Evolutionary conservation across 75 land plant genomes (phyloP), one percentile per base, ranked within the genome.

Genomic region (Larix kaempferi): DNA sequence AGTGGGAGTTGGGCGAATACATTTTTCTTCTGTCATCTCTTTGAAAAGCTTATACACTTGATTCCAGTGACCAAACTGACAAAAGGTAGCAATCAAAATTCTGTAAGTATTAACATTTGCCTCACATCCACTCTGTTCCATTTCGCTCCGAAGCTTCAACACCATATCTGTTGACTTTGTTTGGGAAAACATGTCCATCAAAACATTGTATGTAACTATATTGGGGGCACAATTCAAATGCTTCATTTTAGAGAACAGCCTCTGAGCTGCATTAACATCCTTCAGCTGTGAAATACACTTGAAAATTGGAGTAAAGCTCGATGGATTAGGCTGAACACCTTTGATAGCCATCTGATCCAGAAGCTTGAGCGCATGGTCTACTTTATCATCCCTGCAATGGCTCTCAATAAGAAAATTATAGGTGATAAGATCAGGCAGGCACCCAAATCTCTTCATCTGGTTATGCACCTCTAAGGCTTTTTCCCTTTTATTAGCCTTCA

Each of bases 21-120:
- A 76, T 61, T 89, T 91, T 78, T 85, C 94, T 75, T 91, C 91
- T 54, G 90, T 52, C 94, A 91, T 89, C 83, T 91, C 94, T 75
- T 29, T 87, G 59, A 91, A 85, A 22, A 77, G 52, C 75, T 63
- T 73, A 75, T 89, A 87, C 12, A 91, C 86, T 67, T 84, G 81
- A 74, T 87, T 87, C 94, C 89, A 91, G 56, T 88, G 87, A 71
- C 94, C 94, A 83, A 88, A 89, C 23, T 73, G 82, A 65, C 91
- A 89, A 65, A 74, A 89, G 71, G 78, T 64, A 0, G 86, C 69
- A 17, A 96, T 92, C 58, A 98, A 49, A 41, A 83, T 80, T 74
- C 82, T 84, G 74, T 89, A 95, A 21, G 98, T 91, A 69, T 85
- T 89, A 26, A 95, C 86, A 80, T 98, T 94, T 22, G 98, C 94